Evolutionary conservation across 2,329 filamentous ascomycete species (phyloP).

Genomic region (Blastomyces silverae): DNA sequence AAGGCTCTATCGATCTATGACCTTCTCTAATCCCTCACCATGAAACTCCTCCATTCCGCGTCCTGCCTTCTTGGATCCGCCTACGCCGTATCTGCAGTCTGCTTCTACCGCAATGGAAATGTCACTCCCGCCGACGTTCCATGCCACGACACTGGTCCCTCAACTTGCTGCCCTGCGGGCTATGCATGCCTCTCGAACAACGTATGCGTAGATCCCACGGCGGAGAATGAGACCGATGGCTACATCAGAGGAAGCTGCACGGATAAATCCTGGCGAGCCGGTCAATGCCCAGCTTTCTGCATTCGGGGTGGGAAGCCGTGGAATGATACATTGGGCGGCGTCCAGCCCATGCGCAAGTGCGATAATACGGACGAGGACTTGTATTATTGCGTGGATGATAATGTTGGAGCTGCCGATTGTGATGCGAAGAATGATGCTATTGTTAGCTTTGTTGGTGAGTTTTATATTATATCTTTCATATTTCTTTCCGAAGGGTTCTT

Average conservation of each 20-base stretch:
- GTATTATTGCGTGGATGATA: neutral
- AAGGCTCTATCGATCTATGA: neutral
- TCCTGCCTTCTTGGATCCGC: neutral
- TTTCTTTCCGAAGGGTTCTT: too few relatives aligned
- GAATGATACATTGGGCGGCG: neutral
- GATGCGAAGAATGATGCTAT: neutral
- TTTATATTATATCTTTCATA: neutral
- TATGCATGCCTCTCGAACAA: neutral
- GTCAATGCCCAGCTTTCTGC: neutral
- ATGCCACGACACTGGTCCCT: neutral
- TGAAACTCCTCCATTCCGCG: neutral
- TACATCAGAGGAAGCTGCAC: slow-evolving; percentile 8
- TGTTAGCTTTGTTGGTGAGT: neutral
- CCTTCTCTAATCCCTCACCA: neutral
- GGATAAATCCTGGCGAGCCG: neutral
- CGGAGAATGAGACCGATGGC: neutral
- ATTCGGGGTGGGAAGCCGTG: slow-evolving; percentile 2
- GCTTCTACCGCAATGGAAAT: slow-evolving; percentile 8
- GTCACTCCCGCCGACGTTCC: slow-evolving; percentile 5
- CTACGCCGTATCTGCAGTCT: neutral
- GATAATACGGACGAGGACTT: neutral
- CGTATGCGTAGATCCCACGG: neutral
- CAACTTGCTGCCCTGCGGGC: neutral
- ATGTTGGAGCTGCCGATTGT: neutral
- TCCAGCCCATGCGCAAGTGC: slow-evolving; percentile 5